Evolutionary conservation across 225 moss, liverwort and hornwort genomes (phyloP), one percentile per base, ranked within the genome.

Genomic region (Thuidium tamariscinum): DNA sequence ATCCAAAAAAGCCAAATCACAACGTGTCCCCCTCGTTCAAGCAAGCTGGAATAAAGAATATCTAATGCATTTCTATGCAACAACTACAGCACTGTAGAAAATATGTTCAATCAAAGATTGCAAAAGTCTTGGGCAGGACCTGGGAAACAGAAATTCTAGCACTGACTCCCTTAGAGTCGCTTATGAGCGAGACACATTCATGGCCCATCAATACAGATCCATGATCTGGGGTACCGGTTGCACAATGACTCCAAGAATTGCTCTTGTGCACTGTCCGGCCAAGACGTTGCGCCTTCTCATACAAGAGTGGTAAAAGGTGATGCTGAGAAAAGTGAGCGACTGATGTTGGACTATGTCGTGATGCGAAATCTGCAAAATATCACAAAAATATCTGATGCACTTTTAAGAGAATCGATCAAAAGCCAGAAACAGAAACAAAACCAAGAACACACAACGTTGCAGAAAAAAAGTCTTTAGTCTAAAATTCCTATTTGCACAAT

Each of bases 311-410:
- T 57, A 95, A 75, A 55, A 99, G 97, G 77, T 93, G 94, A 79
- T 99, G 96, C 85, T 99, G 97, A 46, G 98, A 96, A 87, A 96
- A 99, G 79, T 99, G 98, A 82, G 97, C 93, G 6, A 96, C 89
- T 69, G 95, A 92, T 54, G 92, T 91, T 83, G 98, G 98, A 89
- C 98, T 99, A 52, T 89, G 87, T 75, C 87, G 90, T n/a, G 91
- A 89, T 74, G 85, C 80, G 66, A 88, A 78, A 87, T 96, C 98
- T 98, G 88, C 72, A 89, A n/a, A n/a, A 56, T 8, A 84, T 13
- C 37, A 85, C 83, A 81, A 73, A n/a, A 80, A 60, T 25, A 55
- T 63, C 42, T n/a, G 80, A 77, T 41, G 59, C 56, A 69, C 66
- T 64, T 41, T 57, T 29, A 81, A 56, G 6, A 55, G 29, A 78